Base-by-base conservation (phyloP, 805 yeast species). In the Ogataea neopini region DNA sequence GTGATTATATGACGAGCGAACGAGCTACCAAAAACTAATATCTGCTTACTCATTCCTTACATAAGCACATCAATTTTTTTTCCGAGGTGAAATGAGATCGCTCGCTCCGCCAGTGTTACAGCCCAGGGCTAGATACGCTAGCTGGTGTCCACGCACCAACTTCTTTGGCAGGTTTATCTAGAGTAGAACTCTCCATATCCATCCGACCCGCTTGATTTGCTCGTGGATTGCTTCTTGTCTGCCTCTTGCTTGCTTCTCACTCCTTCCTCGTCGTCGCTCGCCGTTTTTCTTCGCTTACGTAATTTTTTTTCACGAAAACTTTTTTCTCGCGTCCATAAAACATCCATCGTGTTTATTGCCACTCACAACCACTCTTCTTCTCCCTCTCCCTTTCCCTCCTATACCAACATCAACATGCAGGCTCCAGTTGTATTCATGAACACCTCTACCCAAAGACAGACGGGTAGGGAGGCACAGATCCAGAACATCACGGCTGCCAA, bases 401-500 rank as follows among this genome's bases (percentile, higher is more conserved):
- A 10, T 4, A 15, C 23, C 19, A 15, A 5, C 29, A 19, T 9
- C 43, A 40, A 28, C 25, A 84, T 84, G 88, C 92, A 86, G 71
- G 92, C 94, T 32, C 94, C 94, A 40, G 92, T 86, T 40, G 88
- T 86, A 54, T 83, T 83, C 59, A 77, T 86, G 82, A 86, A 92
- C 74, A 86, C 97, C 22, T 80, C 88, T 43, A 86, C 91, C 52
- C 96, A 89, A 66, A 84, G 99, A 63, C 96, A 94, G 66, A 83
- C 90, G 32, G 99, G 99, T 39, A 89, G 98, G 58, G 90, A 90
- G 68, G 99, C 99, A 2, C 99, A 94, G 71, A 78, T 88, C 52
- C 88, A 97, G 52, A 95, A 94, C 66, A 92, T 94, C 71, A 89
- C 97, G 4, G 99, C 99, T 3, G 99, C 99, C n/a, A 94, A 94